Base-by-base conservation (phyloP, 2,329 filamentous ascomycete species). In the Lasiodiplodia theobromae region DNA sequence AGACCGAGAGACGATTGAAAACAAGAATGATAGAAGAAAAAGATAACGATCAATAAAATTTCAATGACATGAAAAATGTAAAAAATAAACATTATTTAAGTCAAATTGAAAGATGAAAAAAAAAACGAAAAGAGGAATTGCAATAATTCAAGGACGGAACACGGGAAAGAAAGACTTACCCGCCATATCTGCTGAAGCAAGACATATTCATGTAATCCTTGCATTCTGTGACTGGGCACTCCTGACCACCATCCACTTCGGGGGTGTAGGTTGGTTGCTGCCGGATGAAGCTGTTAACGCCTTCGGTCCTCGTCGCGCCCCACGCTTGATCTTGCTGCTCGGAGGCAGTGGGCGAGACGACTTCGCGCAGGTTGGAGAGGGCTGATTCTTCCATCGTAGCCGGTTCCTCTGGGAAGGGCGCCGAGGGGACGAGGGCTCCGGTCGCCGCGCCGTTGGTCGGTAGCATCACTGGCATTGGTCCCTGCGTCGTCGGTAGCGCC, bases 181-280 rank as follows among this genome's bases (percentile, higher is more conserved):
- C 60, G 11, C 60, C 60, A 64, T 52, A 64, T 3, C 60, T 49
- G 23, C 18, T 14, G 10, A n/a, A 12, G 31, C 60, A 64, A 10
- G 21, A 3, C n/a, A 5, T 7, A n/a, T 52, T 52, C 18, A 37
- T 11, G 14, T 52, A 52, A 10, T 64, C 60, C 60, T 37, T 37
- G 60, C 60, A 64, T n/a, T 23, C n/a, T n/a, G 8, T 38, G 10
- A 37, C 44, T 28, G 60, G 44, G 18, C 60, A 64, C 49, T 28
- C 10, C 44, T 28, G 11, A 1, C 44, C 18, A 37, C 44, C 11
- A n/a, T 47, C 14, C 6, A 18, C 44, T 4, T 21, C 3, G 44
- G 18, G 44, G 11, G 2, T 51, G 12, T 18, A 7, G 2, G 60
- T 64, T 44, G 60, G 60, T 28, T 16, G 4, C n/a, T 49, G 47